Evolutionary conservation across 2,329 filamentous ascomycete species (phyloP).

Genomic region (Penicillium sp.): DNA sequence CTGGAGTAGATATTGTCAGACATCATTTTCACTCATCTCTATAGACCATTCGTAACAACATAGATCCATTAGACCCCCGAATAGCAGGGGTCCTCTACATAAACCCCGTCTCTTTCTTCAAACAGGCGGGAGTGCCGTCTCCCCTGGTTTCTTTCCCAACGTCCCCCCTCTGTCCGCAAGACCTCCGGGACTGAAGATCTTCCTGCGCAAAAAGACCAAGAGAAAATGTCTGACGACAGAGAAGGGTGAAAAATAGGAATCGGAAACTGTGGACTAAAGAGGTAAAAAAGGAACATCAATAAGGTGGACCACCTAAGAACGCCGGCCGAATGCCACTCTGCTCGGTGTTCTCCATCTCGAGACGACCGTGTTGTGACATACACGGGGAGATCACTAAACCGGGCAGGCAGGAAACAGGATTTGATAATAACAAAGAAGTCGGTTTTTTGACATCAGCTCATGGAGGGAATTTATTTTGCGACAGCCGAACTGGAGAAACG

Average conservation of each 20-base stretch:
- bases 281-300: constrained; percentile 26
- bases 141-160: constrained; percentile 9
- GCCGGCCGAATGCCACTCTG: constrained; percentile 42
- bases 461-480: constrained; percentile 42
- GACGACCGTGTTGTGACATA: constrained; percentile 28
- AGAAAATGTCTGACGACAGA: constrained; percentile 17
- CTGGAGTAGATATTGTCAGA: constrained; percentile 16
- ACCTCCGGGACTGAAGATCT: constrained; percentile 12
- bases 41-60: constrained; percentile 41
- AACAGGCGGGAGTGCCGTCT: constrained; percentile 7
- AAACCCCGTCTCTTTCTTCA: constrained; percentile 14
- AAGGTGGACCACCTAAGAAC: constrained; percentile 38
- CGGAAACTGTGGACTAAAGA: constrained; percentile 25
- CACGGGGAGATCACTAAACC: constrained; percentile 31
- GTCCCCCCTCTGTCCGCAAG: constrained; percentile 13
- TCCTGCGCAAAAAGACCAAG: constrained; percentile 6
- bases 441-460: constrained; percentile 26
- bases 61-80: constrained; percentile 29
- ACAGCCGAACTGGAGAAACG: constrained; percentile 42
- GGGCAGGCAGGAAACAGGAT: constrained; percentile 31
- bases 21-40: constrained; percentile 36
- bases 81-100: constrained; percentile 22
- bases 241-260: constrained; percentile 22
- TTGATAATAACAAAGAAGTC: constrained; percentile 29
- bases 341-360: constrained; percentile 34